These are phyloP conservation scores for Penicillium coprophilum DNA, from an alignment of 495 filamentous ascomycete genomes.

Conservation along the genomic window DNA sequence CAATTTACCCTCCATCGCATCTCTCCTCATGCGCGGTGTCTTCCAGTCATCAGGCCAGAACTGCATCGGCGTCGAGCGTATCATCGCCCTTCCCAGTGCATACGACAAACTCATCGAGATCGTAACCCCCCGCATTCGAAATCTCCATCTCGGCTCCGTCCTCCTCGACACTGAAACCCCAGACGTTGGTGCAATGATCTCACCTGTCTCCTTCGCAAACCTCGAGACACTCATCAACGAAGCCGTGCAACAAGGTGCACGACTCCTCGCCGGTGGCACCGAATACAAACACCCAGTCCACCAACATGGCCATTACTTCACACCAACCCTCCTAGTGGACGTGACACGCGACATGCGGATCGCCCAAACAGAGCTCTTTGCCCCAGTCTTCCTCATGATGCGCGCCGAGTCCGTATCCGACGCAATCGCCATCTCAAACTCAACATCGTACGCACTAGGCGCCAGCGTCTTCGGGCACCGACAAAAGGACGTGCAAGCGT, in stretches of 20 bases:
- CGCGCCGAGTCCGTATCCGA: conserved; percentile 58
- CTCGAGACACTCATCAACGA: conserved; percentile 72
- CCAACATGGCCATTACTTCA: conserved; percentile 84
- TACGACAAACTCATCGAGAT: conserved; percentile 71
- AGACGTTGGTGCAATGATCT: conserved; percentile 91
- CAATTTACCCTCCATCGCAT: conserved; percentile 67
- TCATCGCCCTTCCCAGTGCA: conserved; percentile 72
- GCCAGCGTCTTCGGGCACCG: conserved; percentile 76
- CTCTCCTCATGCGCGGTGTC: conserved; percentile 82
- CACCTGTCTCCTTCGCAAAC: conserved; percentile 63
- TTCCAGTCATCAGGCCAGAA: conserved; percentile 99
- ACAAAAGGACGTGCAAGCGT: conserved; percentile 47
- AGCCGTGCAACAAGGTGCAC: conserved; percentile 74
- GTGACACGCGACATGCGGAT: conserved; percentile 78
- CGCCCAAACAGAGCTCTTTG: conserved; percentile 89
- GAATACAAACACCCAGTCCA: conserved; percentile 65
- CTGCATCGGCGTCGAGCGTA: conserved; percentile 93
- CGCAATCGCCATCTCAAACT: conserved; percentile 72
- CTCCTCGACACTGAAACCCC: conserved; percentile 52
- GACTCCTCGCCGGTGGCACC: conserved; percentile 79
- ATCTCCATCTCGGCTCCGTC: conserved; percentile 67
- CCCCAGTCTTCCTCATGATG: conserved; percentile 83
- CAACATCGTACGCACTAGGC: conserved; percentile 73
- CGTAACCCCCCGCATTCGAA: conserved; percentile 67
- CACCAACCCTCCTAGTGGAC: conserved; percentile 83